Base-by-base conservation (phyloP, 257 asterid species). In the Solanum pinnatisectum region DNA sequence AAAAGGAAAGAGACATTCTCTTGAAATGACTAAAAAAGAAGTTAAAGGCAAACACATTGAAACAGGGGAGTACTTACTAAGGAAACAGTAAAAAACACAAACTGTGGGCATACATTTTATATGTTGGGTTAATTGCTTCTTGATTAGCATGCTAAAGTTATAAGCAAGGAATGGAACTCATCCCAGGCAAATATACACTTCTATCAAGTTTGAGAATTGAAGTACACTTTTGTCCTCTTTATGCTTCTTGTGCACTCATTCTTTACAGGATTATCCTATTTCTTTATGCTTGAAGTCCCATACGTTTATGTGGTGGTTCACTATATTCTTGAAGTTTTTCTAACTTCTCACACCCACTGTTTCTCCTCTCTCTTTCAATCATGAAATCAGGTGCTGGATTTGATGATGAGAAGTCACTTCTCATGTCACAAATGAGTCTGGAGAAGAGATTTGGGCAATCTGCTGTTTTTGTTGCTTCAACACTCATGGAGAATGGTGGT, bases 401-500 rank as follows among this genome's bases (percentile, higher is more conserved):
- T 87, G 99, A 96, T 91, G 99, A 95, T 89, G 99, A 95, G 88
- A 96, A 94, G 92, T 92, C 99, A 84, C 90, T 93, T 87, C 95
- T 95, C 87, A 95, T 95, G 98, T 96, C 99, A 84, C 98, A 96
- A 92, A 92, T 95, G 98, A 95, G 95, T 94, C 94, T 96, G 76
- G 99, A 96, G 95, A 95, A 95, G 92, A 95, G 98, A 92, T 96
- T 96, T 90, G 99, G 99, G 59, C 98, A 94, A 89, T 96, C 99
- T 0, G 96, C 98, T 42, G 99, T 96, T 89, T 96, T 96, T 93
- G 99, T 96, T 73, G 98, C 99, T 67, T 96, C 99, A 35, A 96
- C 99, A 46, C 92, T 96, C 27, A 94, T 96, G 98, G 99, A 96
- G 93, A 96, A 95, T 91, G 99, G 99, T 67, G 99, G 99, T 46